A percentile compares a stretch with the other conserved stretches of the same genome.
phyloP scores from a whole-genome alignment of 2,329 filamentous ascomycete genomes.

The Keithomyces neogunnii region DNA sequence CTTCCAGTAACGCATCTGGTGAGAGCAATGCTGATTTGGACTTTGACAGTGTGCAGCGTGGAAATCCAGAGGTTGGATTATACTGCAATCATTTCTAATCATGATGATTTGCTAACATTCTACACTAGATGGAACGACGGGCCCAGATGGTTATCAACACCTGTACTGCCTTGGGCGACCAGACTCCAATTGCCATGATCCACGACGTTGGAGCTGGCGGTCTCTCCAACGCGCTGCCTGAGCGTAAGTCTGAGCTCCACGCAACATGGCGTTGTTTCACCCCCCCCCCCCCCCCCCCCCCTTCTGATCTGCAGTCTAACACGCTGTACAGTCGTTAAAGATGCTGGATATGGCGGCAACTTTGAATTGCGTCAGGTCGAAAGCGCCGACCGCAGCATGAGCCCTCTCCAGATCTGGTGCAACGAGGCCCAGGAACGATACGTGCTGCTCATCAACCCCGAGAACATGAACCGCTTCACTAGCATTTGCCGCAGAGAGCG shows the following conservation, averaged over 20 bases:
- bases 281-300: too few species aligned
- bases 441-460: constrained; percentile 77
- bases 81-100: background rate
- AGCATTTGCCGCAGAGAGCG: constrained; percentile 70
- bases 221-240: constrained; percentile 65
- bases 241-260: constrained; percentile 31
- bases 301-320: background rate
- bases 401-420: constrained; percentile 95
- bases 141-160: constrained; percentile 98
- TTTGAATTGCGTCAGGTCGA: constrained; percentile 95
- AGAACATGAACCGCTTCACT: constrained; percentile 68
- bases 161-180: constrained; percentile 72
- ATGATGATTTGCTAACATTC: background rate
- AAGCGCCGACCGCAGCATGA: constrained; percentile 84
- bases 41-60: constrained; percentile 94
- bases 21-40: constrained; percentile 88
- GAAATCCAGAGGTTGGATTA: constrained; percentile 64
- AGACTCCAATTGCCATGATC: constrained; percentile 92
- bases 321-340: constrained; percentile 57
- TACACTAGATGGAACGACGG: constrained; percentile 63
- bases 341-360: constrained; percentile 80
- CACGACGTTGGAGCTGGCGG: constrained; percentile 96
- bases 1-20: constrained; percentile 80
- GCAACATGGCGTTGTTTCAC: background rate
- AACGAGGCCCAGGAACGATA: constrained; percentile 96